Evolutionary conservation across 441 rosid species (phyloP).

Genomic region (Arabidopsis lyrata): DNA sequence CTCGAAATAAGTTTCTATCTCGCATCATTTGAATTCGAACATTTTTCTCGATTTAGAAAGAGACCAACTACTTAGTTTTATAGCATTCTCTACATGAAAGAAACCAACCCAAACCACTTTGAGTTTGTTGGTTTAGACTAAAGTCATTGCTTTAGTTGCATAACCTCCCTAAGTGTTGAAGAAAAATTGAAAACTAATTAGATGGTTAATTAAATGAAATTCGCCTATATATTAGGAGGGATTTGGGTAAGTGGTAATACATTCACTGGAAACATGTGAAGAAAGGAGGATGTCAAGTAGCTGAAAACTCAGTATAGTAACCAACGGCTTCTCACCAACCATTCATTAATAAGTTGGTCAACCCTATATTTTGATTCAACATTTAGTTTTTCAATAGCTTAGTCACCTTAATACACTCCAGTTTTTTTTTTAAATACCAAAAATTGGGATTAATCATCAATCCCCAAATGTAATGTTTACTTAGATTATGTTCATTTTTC

Average conservation of each 20-base stretch:
- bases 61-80: no score
- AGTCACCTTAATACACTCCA: conserved; percentile 27
- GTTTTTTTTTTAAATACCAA: not conserved
- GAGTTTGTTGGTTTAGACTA: not conserved
- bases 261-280: conserved; percentile 42
- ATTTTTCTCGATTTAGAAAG: no score
- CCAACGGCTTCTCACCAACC: conserved; percentile 48
- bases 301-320: conserved; percentile 30
- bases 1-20: no score
- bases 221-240: not conserved
- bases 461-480: conserved; percentile 21
- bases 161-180: conserved; percentile 1
- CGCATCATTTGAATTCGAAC: no score
- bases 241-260: conserved; percentile 39
- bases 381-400: no score
- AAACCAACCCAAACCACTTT: not conserved
- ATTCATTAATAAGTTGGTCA: conserved; percentile 37
- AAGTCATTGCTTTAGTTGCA: not conserved
- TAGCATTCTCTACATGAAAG: no score
- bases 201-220: not conserved
- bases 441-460: conserved; percentile 3
- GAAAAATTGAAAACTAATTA: not conserved
- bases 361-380: not conserved
- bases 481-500: not conserved
- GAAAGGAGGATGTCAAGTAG: conserved; percentile 40